Conservation (phyloP, 306 rosid genomes). For the Herpetospermum pedunculosum region DNA sequence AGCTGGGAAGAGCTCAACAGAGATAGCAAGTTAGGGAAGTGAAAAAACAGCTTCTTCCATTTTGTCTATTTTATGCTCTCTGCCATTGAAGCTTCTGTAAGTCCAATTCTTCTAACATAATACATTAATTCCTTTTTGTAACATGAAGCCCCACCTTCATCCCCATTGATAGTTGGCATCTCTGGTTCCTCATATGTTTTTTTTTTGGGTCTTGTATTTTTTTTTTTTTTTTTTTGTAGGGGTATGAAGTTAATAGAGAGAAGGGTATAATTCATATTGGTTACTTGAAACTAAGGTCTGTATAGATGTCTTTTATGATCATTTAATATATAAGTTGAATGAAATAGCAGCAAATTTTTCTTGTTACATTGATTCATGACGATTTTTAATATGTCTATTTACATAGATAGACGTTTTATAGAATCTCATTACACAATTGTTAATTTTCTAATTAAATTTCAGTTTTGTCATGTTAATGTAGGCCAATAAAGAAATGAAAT, state of each 20-base stretch:
- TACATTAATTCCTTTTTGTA: slow-evolving; percentile 7
- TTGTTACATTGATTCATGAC: neutral
- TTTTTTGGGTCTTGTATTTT: neutral
- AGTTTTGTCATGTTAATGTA: too few relatives aligned
- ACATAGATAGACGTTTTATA: too few relatives aligned
- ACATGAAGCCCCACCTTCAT: neutral
- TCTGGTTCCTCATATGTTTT: neutral
- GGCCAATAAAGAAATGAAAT: too few relatives aligned
- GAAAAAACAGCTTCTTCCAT: slow-evolving; percentile 10
- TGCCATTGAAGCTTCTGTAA: slow-evolving; percentile 6
- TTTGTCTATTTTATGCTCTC: neutral
- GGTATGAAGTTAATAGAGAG: neutral
- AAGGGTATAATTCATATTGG: neutral
- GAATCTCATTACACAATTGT: too few relatives aligned
- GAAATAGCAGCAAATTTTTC: neutral
- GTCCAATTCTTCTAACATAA: slow-evolving; percentile 14
- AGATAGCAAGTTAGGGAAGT: slow-evolving; percentile 22
- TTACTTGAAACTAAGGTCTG: neutral
- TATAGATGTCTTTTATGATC: neutral
- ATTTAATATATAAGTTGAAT: neutral
- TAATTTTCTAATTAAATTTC: too few relatives aligned
- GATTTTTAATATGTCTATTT: too few relatives aligned
- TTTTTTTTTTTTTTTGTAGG: neutral
- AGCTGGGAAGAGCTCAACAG: slow-evolving; percentile 66
- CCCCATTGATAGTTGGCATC: neutral